Evolutionary conservation across 2,329 filamentous ascomycete genomes (phyloP).

Genomic region (Pseudovirgaria hyperparasitica): DNA sequence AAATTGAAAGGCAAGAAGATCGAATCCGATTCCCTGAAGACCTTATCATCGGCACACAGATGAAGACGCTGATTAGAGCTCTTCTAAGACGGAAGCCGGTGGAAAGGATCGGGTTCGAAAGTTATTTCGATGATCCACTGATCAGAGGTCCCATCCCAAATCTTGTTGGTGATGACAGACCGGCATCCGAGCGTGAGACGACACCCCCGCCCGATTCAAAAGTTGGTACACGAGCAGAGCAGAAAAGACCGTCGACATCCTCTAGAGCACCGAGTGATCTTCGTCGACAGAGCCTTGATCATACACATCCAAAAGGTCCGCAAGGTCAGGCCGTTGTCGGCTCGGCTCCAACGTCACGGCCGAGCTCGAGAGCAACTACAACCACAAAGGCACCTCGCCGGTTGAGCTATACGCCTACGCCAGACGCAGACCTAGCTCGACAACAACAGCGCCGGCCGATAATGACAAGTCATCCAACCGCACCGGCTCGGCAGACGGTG

Average conservation of each 20-base stretch:
- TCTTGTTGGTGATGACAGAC: slow-evolving; percentile 63
- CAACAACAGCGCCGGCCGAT: slow-evolving; percentile 31
- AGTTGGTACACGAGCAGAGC: slow-evolving; percentile 13
- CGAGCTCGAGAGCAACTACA: slow-evolving; percentile 17
- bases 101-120: slow-evolving; percentile 73
- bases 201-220: slow-evolving; percentile 13
- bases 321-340: slow-evolving; percentile 15
- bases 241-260: slow-evolving; percentile 19
- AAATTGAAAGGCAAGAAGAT: slow-evolving; percentile 83
- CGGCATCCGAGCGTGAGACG: slow-evolving; percentile 14
- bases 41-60: slow-evolving; percentile 54
- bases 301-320: no score
- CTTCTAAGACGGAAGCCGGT: slow-evolving; percentile 77
- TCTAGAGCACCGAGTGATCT: no score
- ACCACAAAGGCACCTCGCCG: slow-evolving; percentile 12
- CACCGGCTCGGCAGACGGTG: slow-evolving; percentile 29
- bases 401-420: slow-evolving; percentile 19
- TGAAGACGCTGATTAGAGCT: slow-evolving; percentile 68
- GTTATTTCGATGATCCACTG: slow-evolving; percentile 67
- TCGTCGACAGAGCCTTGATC: no score
- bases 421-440: slow-evolving; percentile 15
- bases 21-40: slow-evolving; percentile 71
- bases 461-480: slow-evolving; percentile 31
- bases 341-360: slow-evolving; percentile 20
- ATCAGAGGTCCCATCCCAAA: slow-evolving; percentile 67